Conservation (phyloP, 371 early-diverging fungal species). For the Gilbertella persicaria region DNA sequence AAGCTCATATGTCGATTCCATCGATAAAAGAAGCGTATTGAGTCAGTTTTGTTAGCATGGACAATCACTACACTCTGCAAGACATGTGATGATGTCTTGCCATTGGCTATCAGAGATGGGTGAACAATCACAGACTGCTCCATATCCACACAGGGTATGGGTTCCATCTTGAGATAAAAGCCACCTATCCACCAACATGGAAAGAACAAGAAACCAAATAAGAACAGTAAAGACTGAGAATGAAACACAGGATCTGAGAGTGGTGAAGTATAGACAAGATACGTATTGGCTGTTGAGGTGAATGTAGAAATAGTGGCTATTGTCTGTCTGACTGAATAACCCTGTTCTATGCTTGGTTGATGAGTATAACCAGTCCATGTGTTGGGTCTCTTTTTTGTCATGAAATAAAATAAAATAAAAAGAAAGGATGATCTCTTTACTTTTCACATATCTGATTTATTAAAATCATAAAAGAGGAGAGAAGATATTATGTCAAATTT, state of each 20-base stretch:
- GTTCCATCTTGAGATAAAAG: conserved; percentile 10
- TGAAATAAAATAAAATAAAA: neutral
- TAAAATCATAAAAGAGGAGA: neutral
- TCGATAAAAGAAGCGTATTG: conserved; percentile 19
- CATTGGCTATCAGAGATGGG: conserved; percentile 39
- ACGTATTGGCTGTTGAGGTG: neutral
- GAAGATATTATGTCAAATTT: too few species aligned
- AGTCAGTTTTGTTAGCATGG: neutral
- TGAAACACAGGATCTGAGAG: conserved; percentile 41
- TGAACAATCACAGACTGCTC: conserved; percentile 19
- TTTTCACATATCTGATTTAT: neutral
- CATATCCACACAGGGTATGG: neutral
- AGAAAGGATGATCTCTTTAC: neutral
- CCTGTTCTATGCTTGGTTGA: neutral
- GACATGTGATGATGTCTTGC: conserved; percentile 22
- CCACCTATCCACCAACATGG: conserved; percentile 53
- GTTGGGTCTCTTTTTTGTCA: neutral
- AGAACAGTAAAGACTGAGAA: conserved; percentile 40
- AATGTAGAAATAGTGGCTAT: conserved; percentile 19
- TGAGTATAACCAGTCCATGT: neutral
- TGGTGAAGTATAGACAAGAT: neutral
- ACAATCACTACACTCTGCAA: neutral
- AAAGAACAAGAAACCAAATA: conserved; percentile 48
- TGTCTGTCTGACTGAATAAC: conserved; percentile 7
- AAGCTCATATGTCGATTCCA: conserved; percentile 38